A percentile compares a stretch with the other conserved stretches of the same genome.
Conservation (phyloP, 345 rosid genomes). For the Camelina laxa region DNA sequence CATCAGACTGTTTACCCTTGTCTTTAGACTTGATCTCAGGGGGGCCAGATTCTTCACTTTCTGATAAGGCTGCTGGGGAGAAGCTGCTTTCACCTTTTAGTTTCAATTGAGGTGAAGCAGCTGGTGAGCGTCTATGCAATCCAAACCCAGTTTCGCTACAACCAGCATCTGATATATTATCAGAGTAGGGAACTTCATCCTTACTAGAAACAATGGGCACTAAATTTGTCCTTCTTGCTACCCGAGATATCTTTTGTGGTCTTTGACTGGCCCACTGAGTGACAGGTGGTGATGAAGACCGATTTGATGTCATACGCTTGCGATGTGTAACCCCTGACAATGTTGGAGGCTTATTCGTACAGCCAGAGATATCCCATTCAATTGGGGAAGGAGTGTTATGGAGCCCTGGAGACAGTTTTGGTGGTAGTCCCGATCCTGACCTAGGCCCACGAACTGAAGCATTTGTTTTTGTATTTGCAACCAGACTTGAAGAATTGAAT, state of each 20-base stretch:
- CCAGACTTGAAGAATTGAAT: conserved; percentile 72
- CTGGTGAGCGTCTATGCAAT: conserved; percentile 61
- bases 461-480: conserved; percentile 63
- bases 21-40: conserved; percentile 78
- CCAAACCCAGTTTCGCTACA: conserved; percentile 71
- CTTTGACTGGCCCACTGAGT: conserved; percentile 89
- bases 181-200: conserved; percentile 67
- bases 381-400: conserved; percentile 64
- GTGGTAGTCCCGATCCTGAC: conserved; percentile 63
- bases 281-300: conserved; percentile 84
- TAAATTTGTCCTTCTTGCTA: conserved; percentile 84
- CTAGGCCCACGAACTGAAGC: conserved; percentile 75
- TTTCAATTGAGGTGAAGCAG: conserved; percentile 60
- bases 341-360: conserved; percentile 73
- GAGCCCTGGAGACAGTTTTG: conserved; percentile 72
- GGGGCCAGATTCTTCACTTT: conserved; percentile 89
- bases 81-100: conserved; percentile 70
- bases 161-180: conserved; percentile 66
- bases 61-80: conserved; percentile 75
- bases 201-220: conserved; percentile 72
- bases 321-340: conserved; percentile 70
- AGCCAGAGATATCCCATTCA: conserved; percentile 88
- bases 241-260: conserved; percentile 83
- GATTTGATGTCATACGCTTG: conserved; percentile 67
- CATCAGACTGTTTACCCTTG: conserved; percentile 73